Evolutionary conservation across 805 yeast genomes (phyloP).

Genomic region (Sugiyamaella mastotermitis): DNA sequence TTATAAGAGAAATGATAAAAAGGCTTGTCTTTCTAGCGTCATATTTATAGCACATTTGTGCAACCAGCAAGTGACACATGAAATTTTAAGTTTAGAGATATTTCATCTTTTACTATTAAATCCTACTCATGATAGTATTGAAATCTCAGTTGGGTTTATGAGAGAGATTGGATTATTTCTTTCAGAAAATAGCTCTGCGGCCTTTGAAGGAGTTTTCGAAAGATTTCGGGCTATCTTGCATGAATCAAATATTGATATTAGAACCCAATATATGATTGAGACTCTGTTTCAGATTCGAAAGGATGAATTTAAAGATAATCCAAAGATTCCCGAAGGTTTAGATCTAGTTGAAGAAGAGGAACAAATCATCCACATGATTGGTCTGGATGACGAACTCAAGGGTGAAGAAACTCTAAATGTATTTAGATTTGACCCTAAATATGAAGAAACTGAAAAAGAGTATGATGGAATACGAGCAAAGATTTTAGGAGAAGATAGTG

Average conservation of each 20-base stretch:
- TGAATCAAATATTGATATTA: constrained; percentile 41
- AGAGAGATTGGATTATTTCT: constrained; percentile 48
- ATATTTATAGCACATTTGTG: constrained; percentile 56
- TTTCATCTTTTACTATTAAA: constrained; percentile 41
- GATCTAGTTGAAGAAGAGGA: constrained; percentile 64
- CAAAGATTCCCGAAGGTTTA: constrained; percentile 39
- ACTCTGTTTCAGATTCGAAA: constrained; percentile 46
- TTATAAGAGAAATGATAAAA: constrained; percentile 42
- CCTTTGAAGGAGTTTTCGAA: constrained; percentile 49
- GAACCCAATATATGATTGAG: constrained; percentile 44
- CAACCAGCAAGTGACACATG: constrained; percentile 56
- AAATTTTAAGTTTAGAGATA: constrained; percentile 47
- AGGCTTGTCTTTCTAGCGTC: constrained; percentile 37
- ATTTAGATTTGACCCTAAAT: constrained; percentile 48
- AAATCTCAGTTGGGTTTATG: constrained; percentile 46
- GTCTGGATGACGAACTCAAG: constrained; percentile 46
- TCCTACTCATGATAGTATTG: constrained; percentile 51
- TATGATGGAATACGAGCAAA: constrained; percentile 41
- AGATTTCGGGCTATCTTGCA: constrained; percentile 55
- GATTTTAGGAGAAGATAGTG: constrained; percentile 38
- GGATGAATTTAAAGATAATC: constrained; percentile 36
- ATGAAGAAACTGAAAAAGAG: constrained; percentile 42
- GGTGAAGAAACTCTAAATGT: constrained; percentile 43
- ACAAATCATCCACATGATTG: constrained; percentile 47
- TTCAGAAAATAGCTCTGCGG: constrained; percentile 36